Percentiles rank a stretch among this genome's conserved stretches.
These are phyloP conservation scores for Rosa chinensis DNA, from an alignment of 306 rosid species.

Conservation along the genomic window DNA sequence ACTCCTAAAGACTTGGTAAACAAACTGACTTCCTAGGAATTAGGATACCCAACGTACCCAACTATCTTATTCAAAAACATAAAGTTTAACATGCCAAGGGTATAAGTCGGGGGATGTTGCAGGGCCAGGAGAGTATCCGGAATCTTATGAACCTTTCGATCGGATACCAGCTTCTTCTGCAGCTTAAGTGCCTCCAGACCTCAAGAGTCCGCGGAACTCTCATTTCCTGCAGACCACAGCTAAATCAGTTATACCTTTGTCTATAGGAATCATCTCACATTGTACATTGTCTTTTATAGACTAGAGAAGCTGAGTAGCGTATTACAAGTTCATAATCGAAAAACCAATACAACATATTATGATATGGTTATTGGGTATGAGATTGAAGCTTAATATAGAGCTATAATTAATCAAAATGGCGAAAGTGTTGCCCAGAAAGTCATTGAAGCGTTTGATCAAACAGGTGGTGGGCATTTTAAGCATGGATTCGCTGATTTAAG, in stretches of 20 bases:
- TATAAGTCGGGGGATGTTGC: constrained; percentile 86
- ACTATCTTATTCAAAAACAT: no score
- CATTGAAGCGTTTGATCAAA: constrained; percentile 23
- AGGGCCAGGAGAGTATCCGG: constrained; percentile 64
- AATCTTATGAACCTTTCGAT: constrained; percentile 57
- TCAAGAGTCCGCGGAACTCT: constrained; percentile 58
- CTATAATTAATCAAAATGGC: not conserved
- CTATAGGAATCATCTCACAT: not conserved
- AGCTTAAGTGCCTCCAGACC: constrained; percentile 66
- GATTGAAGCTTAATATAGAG: not conserved
- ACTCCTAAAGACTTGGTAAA: no score
- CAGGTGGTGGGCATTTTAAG: not conserved
- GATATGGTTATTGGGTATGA: not conserved
- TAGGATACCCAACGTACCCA: no score
- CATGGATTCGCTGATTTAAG: not conserved
- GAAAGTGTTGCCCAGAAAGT: not conserved
- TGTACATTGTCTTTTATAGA: no score
- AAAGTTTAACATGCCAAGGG: no score
- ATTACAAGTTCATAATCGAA: not conserved
- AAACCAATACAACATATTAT: not conserved
- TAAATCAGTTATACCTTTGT: constrained; percentile 10
- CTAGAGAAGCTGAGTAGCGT: no score
- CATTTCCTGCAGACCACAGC: constrained; percentile 55
- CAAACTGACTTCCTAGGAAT: no score
- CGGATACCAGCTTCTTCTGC: constrained; percentile 65